A percentile compares a stretch with the other conserved stretches of the same genome.
phyloP scores from a whole-genome alignment of 257 asterid genomes.

The Henckelia pumila region DNA sequence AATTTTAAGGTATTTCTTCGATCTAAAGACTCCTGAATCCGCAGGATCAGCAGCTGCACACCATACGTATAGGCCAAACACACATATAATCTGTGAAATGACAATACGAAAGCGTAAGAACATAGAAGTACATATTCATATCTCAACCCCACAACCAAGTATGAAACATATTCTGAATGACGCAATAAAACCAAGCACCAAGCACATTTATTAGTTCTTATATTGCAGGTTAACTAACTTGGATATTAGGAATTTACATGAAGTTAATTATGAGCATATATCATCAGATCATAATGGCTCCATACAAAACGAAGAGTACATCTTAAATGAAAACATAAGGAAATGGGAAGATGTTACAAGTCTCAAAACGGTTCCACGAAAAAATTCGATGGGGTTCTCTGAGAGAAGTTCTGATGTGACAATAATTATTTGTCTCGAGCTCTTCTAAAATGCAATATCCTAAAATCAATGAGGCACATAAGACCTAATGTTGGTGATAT shows the following conservation, averaged over 20 bases:
- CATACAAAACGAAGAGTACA: no score
- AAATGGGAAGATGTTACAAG: no score
- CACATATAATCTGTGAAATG: conserved; percentile 60
- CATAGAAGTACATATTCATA: background rate
- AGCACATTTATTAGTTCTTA: no score
- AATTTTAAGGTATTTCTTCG: conserved; percentile 71
- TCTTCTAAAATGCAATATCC: no score
- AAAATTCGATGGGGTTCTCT: no score
- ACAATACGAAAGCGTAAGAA: background rate
- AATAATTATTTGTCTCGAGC: no score
- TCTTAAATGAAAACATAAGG: no score
- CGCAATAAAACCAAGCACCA: background rate
- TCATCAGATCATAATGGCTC: background rate
- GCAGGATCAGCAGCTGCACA: conserved; percentile 98
- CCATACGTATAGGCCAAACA: conserved; percentile 87
- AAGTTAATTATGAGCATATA: background rate
- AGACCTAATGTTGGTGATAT: no score
- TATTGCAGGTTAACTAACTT: background rate
- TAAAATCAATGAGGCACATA: no score
- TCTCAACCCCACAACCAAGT: background rate
- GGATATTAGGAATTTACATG: background rate
- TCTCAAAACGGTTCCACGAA: no score
- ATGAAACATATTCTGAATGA: background rate
- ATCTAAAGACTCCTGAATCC: conserved; percentile 80
- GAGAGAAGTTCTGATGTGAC: no score